Percentiles rank a stretch among this genome's conserved stretches.
Conservation (phyloP, 139 green algal genomes). For the Volvox reticuliferus region DNA sequence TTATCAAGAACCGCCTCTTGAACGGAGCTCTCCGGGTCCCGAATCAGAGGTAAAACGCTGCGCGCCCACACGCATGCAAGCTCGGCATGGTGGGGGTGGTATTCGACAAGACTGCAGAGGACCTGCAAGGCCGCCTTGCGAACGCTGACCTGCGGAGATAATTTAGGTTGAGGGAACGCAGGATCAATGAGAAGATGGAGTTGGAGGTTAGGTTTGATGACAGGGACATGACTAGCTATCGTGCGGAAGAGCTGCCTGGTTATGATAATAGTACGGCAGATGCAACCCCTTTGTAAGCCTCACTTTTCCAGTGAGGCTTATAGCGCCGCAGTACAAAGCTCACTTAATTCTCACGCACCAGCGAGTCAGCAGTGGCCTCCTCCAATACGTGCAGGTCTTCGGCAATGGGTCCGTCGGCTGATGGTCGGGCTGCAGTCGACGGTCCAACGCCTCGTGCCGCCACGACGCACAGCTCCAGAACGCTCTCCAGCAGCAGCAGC, state of each 20-base stretch:
- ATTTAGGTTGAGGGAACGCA: no score
- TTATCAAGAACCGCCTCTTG: slow-evolving; percentile 71
- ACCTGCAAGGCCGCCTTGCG: slow-evolving; percentile 70
- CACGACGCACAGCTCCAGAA: slow-evolving; percentile 65
- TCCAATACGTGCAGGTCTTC: slow-evolving; percentile 73
- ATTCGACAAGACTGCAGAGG: slow-evolving; percentile 58
- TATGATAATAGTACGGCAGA: no score
- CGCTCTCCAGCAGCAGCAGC: slow-evolving; percentile 75
- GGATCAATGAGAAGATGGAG: no score
- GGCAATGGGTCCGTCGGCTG: slow-evolving; percentile 1
- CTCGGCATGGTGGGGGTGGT: slow-evolving; percentile 59
- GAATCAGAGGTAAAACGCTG: slow-evolving; percentile 73
- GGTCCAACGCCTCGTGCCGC: neutral
- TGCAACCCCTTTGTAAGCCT: no score
- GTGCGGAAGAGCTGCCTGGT: no score
- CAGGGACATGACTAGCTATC: no score
- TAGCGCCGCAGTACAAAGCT: no score
- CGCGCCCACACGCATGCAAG: slow-evolving; percentile 73
- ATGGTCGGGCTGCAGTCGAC: neutral
- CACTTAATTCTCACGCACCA: slow-evolving; percentile 70
- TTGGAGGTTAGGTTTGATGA: no score
- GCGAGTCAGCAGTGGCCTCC: slow-evolving; percentile 69
- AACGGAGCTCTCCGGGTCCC: slow-evolving; percentile 64
- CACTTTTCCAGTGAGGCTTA: no score
- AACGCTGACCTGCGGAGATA: slow-evolving; percentile 73